A percentile compares a stretch with the other conserved stretches of the same genome.
Conservation (phyloP, 108 stramenopile genomes). For the Skeletonema marinoi region DNA sequence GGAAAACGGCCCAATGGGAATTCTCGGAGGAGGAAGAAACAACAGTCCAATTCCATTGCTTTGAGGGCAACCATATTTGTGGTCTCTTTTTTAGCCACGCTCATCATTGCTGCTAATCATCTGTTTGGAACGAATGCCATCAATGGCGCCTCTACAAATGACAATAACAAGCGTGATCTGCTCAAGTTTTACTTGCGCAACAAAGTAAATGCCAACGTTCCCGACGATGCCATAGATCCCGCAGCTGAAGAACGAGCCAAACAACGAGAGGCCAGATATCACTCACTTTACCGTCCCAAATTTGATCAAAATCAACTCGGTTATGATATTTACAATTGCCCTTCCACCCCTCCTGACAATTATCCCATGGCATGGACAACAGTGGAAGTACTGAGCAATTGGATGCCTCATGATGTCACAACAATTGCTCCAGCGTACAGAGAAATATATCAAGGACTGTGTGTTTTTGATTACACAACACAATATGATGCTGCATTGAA, state of each 20-base stretch:
- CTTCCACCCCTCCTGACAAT: conserved; percentile 44
- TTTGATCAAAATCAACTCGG: conserved; percentile 19
- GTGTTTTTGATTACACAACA: conserved; percentile 56
- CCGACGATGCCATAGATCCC: not conserved
- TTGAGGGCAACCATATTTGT: not conserved
- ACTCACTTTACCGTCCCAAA: conserved; percentile 27
- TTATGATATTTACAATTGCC: conserved; percentile 71
- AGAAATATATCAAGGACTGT: conserved; percentile 69
- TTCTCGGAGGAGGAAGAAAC: not conserved
- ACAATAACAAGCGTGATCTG: not conserved
- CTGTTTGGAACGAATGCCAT: not conserved
- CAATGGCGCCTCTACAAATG: not conserved
- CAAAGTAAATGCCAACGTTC: not conserved
- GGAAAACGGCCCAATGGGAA: not conserved
- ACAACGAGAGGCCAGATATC: not conserved
- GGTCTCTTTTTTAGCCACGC: not conserved
- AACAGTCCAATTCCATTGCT: not conserved
- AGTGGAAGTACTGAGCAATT: conserved; percentile 59
- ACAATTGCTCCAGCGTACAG: conserved; percentile 40
- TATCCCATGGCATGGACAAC: conserved; percentile 69
- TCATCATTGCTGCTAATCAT: not conserved
- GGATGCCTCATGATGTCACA: conserved; percentile 66
- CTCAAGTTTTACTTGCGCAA: not conserved
- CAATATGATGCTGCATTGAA: conserved; percentile 40
- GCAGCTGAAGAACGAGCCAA: not conserved